A percentile compares a stretch with the other conserved stretches of the same genome.
Evolutionary conservation across 306 rosid genomes (phyloP).

Genomic region (Fagus crenata): DNA sequence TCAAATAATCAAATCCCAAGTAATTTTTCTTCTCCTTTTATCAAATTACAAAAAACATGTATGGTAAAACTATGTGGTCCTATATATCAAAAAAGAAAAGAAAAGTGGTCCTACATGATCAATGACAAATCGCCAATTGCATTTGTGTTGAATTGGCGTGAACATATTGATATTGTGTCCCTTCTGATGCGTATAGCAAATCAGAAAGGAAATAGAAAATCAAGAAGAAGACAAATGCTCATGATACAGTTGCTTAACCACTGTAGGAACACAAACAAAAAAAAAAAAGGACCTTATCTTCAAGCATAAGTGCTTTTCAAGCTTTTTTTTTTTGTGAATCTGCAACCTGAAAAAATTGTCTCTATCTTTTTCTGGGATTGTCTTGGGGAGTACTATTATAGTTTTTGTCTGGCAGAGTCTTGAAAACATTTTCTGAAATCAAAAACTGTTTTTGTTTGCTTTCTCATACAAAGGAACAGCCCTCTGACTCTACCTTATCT

Average conservation of each 20-base stretch:
- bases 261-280: conserved; percentile 1
- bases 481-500: conserved; percentile 28
- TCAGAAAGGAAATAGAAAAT: not conserved
- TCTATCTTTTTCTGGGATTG: conserved; percentile 28
- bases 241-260: conserved; percentile 18
- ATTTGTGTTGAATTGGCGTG: conserved; percentile 21
- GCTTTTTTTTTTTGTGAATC: conserved; percentile 2
- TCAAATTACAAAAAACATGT: not conserved
- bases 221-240: conserved; percentile 14
- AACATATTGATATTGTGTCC: conserved; percentile 4
- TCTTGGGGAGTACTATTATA: conserved; percentile 13
- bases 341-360: conserved; percentile 28
- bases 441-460: conserved; percentile 26
- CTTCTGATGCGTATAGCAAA: conserved; percentile 8
- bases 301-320: conserved; percentile 7
- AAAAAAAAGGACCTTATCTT: conserved; percentile 23
- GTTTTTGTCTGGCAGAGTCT: conserved; percentile 25
- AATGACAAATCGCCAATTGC: not conserved
- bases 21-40: not conserved
- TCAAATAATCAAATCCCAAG: no score
- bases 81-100: no score
- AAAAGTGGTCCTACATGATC: not conserved
- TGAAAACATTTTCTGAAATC: conserved; percentile 3
- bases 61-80: not conserved
- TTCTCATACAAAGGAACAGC: conserved; percentile 24